phyloP scores from a whole-genome alignment of 805 yeast genomes.

The Zygosaccharomyces bailii region DNA sequence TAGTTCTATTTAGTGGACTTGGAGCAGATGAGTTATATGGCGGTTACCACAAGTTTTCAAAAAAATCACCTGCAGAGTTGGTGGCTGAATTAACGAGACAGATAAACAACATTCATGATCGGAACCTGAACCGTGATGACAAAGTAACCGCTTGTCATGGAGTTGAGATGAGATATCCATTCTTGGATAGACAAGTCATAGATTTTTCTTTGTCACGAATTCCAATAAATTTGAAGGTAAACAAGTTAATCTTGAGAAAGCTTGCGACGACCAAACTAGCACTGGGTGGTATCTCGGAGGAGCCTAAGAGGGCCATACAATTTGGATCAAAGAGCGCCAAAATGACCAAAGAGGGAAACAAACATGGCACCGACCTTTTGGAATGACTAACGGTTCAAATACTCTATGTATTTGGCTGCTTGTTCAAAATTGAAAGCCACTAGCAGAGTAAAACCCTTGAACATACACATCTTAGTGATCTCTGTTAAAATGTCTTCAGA shows the following conservation, averaged over 20 bases:
- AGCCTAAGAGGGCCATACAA: constrained; percentile 91
- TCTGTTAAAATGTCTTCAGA: constrained; percentile 44
- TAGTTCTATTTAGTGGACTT: constrained; percentile 81
- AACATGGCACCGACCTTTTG: constrained; percentile 67
- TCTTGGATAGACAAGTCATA: constrained; percentile 62
- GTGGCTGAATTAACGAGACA: constrained; percentile 63
- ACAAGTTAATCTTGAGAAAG: constrained; percentile 59
- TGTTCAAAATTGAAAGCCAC: constrained; percentile 49
- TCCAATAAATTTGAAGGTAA: constrained; percentile 46
- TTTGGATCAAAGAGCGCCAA: constrained; percentile 96
- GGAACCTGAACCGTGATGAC: constrained; percentile 91
- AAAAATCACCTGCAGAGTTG: constrained; percentile 43
- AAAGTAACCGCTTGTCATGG: constrained; percentile 84
- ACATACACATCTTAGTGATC: constrained; percentile 40
- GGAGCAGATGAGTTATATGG: constrained; percentile 98
- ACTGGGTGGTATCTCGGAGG: constrained; percentile 56
- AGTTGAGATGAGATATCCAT: constrained; percentile 86
- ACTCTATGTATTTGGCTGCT: constrained; percentile 46
- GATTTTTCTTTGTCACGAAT: constrained; percentile 44
- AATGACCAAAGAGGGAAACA: constrained; percentile 72
- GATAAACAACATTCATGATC: constrained; percentile 63
- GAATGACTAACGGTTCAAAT: constrained; percentile 26
- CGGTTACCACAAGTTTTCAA: constrained; percentile 83
- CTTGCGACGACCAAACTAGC: constrained; percentile 51
- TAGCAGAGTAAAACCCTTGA: constrained; percentile 41